Evolutionary conservation across 345 rosid species (phyloP).

Genomic region (Linum lewisii): DNA sequence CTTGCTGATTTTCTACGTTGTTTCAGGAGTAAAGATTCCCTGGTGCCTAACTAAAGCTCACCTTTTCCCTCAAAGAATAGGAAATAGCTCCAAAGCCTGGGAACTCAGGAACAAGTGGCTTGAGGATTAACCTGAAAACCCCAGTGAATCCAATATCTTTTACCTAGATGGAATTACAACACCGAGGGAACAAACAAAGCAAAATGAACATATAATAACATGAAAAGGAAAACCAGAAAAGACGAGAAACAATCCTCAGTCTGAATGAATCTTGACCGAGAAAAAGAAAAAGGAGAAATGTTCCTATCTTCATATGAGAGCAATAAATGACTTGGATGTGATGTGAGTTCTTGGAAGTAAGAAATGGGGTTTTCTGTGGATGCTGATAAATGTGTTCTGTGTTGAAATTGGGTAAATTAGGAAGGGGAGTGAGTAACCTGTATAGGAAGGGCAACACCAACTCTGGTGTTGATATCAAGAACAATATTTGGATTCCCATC

Average conservation of each 20-base stretch:
- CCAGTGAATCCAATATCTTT: constrained; percentile 86
- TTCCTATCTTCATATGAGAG: not conserved
- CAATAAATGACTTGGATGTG: no score
- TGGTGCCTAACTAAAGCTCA: constrained; percentile 8
- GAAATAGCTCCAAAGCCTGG: constrained; percentile 89
- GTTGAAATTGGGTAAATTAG: no score
- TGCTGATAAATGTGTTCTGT: no score
- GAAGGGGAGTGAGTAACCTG: constrained; percentile 37
- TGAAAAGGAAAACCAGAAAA: not conserved
- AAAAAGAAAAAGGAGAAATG: not conserved
- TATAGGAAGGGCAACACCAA: constrained; percentile 69
- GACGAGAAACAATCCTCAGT: constrained; percentile 3
- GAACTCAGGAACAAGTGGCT: constrained; percentile 66
- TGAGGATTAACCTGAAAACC: constrained; percentile 87
- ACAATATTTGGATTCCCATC: constrained; percentile 79
- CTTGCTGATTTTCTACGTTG: not conserved
- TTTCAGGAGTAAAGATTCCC: no score
- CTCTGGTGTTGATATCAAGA: constrained; percentile 56
- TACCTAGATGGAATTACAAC: constrained; percentile 38
- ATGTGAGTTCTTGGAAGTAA: no score
- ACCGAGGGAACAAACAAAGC: not conserved
- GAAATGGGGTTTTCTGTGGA: no score
- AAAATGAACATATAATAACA: not conserved
- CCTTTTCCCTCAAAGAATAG: constrained; percentile 75
- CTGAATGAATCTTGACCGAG: not conserved